Evolutionary conservation across 257 asterid species (phyloP).

Genomic region (Penstemon newberryi): DNA sequence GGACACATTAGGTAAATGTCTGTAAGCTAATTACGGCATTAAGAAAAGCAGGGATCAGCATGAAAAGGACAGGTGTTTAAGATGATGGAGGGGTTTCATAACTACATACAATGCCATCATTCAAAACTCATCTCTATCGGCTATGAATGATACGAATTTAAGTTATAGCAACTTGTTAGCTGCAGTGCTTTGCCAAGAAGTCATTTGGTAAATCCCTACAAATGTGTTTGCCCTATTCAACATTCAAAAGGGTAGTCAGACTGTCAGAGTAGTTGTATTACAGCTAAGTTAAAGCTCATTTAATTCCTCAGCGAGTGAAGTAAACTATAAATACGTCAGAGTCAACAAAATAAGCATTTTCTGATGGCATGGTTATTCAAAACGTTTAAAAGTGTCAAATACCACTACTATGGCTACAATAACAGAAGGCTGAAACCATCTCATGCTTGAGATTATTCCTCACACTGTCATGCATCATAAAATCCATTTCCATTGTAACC

Average conservation of each 20-base stretch:
- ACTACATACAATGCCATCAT: not conserved
- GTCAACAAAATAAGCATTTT: slow-evolving; percentile 4
- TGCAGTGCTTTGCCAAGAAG: not conserved
- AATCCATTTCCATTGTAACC: slow-evolving; percentile 10
- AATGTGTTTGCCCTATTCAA: not conserved
- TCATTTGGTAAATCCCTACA: not conserved
- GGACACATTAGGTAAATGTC: not conserved
- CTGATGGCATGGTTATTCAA: slow-evolving; percentile 13
- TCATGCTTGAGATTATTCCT: slow-evolving; percentile 16
- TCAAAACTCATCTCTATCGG: not conserved
- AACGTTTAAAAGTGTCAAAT: slow-evolving; percentile 18
- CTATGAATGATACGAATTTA: not conserved
- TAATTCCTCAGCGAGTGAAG: not conserved
- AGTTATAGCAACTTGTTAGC: not conserved
- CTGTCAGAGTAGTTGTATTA: no score
- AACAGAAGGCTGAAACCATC: not conserved
- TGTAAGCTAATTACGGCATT: not conserved
- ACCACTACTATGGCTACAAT: slow-evolving; percentile 5
- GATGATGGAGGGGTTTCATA: slow-evolving; percentile 2
- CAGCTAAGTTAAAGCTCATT: slow-evolving; percentile 9
- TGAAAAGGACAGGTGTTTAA: not conserved
- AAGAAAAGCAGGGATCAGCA: not conserved
- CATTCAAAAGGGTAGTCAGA: not conserved
- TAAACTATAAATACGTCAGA: slow-evolving; percentile 13
- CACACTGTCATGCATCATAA: not conserved